These are phyloP conservation scores for Zygnema cylindricum DNA, from an alignment of 139 green algal species.

Conservation along the genomic window DNA sequence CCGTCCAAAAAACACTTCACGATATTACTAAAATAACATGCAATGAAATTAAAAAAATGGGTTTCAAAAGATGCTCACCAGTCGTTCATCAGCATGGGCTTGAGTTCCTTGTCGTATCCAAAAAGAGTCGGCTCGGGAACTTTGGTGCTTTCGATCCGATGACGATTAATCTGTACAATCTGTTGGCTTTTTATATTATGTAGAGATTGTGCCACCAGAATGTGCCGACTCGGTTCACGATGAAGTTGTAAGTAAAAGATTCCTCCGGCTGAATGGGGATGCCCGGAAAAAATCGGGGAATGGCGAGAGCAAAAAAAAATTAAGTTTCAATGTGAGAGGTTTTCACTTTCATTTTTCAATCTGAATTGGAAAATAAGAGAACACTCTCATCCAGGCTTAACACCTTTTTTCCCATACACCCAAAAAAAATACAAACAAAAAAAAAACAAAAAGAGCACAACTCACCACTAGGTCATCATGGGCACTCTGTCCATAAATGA, in stretches of 20 bases:
- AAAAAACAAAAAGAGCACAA: background rate
- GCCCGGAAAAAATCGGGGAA: background rate
- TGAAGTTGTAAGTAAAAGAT: constrained; percentile 26
- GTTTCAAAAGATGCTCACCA: background rate
- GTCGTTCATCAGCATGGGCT: constrained; percentile 21
- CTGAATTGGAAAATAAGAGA: no score
- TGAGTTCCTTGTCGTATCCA: constrained; percentile 9
- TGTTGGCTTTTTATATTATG: background rate
- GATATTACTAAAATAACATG: no score
- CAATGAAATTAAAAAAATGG: no score
- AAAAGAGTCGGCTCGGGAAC: background rate
- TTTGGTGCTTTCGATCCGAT: background rate
- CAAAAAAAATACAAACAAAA: no score
- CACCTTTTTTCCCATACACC: background rate
- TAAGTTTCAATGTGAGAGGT: no score
- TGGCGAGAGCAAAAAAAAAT: no score
- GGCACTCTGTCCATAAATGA: background rate
- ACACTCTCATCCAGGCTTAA: no score
- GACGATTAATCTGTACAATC: constrained; percentile 11
- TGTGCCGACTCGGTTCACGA: constrained; percentile 8
- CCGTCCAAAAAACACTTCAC: no score
- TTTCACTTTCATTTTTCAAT: no score
- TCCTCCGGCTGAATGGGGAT: constrained; percentile 21
- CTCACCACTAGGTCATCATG: background rate
- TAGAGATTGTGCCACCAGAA: constrained; percentile 26